Evolutionary conservation across 164 flowering plant genomes (phyloP).

Genomic region (Umbellularia californica): DNA sequence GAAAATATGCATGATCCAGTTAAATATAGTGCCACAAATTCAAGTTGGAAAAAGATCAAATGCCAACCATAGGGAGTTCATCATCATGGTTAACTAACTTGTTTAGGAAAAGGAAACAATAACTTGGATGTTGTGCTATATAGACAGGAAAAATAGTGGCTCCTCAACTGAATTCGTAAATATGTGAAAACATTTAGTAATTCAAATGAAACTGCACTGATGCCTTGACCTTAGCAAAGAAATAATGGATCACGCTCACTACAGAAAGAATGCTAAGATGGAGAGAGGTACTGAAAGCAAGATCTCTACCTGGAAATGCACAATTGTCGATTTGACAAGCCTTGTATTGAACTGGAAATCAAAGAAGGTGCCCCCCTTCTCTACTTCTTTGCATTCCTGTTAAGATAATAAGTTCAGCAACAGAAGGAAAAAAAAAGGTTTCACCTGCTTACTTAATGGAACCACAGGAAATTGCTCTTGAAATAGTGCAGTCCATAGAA

Average conservation of each 20-base stretch:
- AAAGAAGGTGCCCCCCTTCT: constrained; percentile 61
- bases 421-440: background rate
- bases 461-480: background rate
- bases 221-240: background rate
- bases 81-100: background rate
- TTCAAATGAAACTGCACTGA: background rate
- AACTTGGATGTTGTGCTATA: background rate
- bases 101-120: background rate
- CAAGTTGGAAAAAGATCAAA: background rate
- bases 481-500: background rate
- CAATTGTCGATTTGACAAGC: constrained; percentile 82
- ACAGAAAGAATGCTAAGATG: background rate
- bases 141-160: background rate
- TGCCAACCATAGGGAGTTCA: background rate
- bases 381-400: constrained; percentile 70
- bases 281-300: background rate
- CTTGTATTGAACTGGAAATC: constrained; percentile 90
- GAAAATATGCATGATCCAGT: background rate
- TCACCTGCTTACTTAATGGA: background rate
- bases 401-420: constrained; percentile 2
- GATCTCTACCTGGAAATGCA: constrained; percentile 88
- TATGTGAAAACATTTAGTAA: background rate
- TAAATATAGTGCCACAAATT: background rate
- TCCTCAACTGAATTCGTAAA: too few relatives aligned
- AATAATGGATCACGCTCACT: background rate